Percentiles rank a stretch among this genome's conserved stretches.
phyloP scores from a whole-genome alignment of 768 basidiomycete genomes.

The Auriscalpium microsporum region DNA sequence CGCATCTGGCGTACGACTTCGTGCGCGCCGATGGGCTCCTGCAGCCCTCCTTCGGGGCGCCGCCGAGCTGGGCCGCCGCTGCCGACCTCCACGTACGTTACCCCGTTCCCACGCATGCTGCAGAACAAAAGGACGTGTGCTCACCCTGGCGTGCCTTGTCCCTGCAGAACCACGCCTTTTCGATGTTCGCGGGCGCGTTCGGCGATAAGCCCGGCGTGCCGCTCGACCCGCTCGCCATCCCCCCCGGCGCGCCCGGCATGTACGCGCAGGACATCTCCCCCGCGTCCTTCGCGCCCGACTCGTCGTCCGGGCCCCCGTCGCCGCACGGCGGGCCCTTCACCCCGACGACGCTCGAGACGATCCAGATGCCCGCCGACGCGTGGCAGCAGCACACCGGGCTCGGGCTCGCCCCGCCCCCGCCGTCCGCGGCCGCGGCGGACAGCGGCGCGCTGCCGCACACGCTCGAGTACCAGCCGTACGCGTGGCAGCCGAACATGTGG shows the following conservation, averaged over 20 bases:
- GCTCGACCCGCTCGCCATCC: constrained; percentile 5
- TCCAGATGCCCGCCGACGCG: constrained; percentile 10
- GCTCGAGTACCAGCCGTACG: constrained; percentile 22
- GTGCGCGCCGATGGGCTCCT: constrained; percentile 28
- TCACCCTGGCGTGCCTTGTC: background rate
- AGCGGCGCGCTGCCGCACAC: constrained; percentile 19
- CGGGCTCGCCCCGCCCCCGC: background rate
- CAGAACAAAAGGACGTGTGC: background rate
- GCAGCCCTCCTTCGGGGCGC: background rate
- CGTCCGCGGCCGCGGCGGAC: constrained; percentile 8
- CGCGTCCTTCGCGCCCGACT: background rate
- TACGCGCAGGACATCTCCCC: background rate
- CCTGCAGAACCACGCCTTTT: background rate
- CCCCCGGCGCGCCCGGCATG: background rate
- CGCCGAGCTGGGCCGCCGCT: constrained; percentile 12
- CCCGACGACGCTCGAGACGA: constrained; percentile 9
- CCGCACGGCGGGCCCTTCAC: constrained; percentile 7
- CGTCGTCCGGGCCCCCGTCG: constrained; percentile 12
- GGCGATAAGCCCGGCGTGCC: background rate
- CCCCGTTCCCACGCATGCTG: background rate
- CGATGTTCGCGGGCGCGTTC: constrained; percentile 4
- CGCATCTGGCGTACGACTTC: constrained; percentile 46
- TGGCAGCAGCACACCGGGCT: constrained; percentile 9
- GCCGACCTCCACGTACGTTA: background rate
- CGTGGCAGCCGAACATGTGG: constrained; percentile 28